Conservation (phyloP, 2,329 filamentous ascomycete species). For the Penicillium sp. region DNA sequence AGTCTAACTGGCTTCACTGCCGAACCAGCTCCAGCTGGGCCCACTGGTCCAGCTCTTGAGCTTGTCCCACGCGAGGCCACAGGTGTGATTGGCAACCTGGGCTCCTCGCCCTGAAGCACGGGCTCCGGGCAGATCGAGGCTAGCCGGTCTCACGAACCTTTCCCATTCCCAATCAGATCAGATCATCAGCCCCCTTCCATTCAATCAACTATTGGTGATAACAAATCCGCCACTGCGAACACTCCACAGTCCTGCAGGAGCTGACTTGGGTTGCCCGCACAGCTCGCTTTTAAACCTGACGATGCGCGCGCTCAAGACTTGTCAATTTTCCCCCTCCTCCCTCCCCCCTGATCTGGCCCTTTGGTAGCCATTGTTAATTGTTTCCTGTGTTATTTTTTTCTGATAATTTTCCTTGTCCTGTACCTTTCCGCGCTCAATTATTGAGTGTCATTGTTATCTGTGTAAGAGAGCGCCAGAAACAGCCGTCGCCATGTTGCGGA, state of each 20-base stretch:
- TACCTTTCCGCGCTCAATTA: conserved; percentile 10
- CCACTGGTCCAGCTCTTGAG: conserved; percentile 11
- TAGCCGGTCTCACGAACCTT: conserved; percentile 19
- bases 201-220: conserved; percentile 38
- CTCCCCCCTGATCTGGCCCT: conserved; percentile 23
- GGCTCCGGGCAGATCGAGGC: conserved; percentile 26
- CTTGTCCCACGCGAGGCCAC: conserved; percentile 32
- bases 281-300: conserved; percentile 33
- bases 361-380: conserved; percentile 18
- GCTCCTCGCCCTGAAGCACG: conserved; percentile 16
- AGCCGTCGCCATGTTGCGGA: conserved; percentile 46
- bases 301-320: conserved; percentile 16
- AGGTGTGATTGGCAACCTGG: conserved; percentile 21
- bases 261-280: conserved; percentile 27
- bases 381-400: conserved; percentile 13
- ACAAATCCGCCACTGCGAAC: conserved; percentile 32
- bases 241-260: conserved; percentile 35
- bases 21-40: conserved; percentile 11
- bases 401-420: conserved; percentile 17
- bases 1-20: conserved; percentile 10
- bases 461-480: conserved; percentile 16
- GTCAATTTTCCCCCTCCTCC: conserved; percentile 19
- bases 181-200: conserved; percentile 17
- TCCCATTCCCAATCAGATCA: conserved; percentile 27
- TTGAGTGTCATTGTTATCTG: conserved; percentile 22